Percentiles rank a stretch among this genome's conserved stretches.
Evolutionary conservation across 768 basidiomycete species (phyloP).

Genomic region (Boletus patriciae): DNA sequence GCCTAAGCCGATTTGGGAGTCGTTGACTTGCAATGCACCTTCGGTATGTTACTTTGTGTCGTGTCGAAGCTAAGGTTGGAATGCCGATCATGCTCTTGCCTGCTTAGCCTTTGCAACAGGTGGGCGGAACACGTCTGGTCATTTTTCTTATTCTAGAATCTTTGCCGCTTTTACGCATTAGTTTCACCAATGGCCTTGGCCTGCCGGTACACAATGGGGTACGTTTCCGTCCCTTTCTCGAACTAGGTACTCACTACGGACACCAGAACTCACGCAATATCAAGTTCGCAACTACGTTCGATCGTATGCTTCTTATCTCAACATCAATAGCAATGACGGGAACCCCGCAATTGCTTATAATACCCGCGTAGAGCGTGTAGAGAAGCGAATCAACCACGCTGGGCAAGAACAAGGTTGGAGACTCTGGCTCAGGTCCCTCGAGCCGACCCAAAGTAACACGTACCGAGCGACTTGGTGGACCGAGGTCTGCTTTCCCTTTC

Average conservation of each 20-base stretch:
- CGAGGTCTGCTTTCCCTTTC: constrained; percentile 2
- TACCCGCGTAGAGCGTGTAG: constrained; percentile 46
- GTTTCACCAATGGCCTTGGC: constrained; percentile 17
- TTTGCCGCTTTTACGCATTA: background rate
- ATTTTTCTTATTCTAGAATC: background rate
- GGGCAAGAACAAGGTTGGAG: constrained; percentile 10
- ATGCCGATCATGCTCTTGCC: too few relatives aligned
- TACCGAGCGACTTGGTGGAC: constrained; percentile 35
- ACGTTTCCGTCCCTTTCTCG: background rate
- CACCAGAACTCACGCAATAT: constrained; percentile 33
- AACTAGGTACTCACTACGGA: background rate
- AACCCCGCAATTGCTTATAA: constrained; percentile 42
- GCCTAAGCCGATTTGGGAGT: background rate
- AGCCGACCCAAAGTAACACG: constrained; percentile 10
- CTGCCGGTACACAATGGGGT: constrained; percentile 14
- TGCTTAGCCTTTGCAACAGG: background rate
- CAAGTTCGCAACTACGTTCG: constrained; percentile 34
- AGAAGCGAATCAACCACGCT: constrained; percentile 34
- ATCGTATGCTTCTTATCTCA: constrained; percentile 7
- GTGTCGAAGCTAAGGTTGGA: too few relatives aligned
- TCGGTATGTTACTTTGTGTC: background rate
- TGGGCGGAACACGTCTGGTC: background rate
- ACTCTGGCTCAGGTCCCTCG: constrained; percentile 4
- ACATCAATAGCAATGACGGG: constrained; percentile 32
- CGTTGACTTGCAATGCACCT: background rate